A percentile compares a stretch with the other conserved stretches of the same genome.
These are phyloP conservation scores for Immersiporthe knoxdaviesiana DNA, from an alignment of 2,329 filamentous ascomycete genomes.

Conservation along the genomic window DNA sequence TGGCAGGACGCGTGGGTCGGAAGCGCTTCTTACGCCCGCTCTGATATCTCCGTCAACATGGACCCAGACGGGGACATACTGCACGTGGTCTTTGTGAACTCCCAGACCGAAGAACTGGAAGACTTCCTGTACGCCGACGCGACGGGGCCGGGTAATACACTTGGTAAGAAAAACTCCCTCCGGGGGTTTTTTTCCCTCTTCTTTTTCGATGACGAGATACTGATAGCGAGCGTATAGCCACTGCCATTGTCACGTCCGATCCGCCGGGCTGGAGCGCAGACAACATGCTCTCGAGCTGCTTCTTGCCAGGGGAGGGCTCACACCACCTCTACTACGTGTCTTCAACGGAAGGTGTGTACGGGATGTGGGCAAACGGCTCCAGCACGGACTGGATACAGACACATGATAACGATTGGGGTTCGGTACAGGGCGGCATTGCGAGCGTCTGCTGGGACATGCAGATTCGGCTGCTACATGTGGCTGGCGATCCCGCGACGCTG, in stretches of 20 bases:
- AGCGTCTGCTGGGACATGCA: constrained; percentile 11
- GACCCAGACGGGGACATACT: neutral
- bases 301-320: neutral
- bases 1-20: neutral
- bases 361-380: neutral
- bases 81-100: neutral
- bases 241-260: neutral
- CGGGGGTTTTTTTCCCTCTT: neutral
- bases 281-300: neutral
- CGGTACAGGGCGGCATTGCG: neutral
- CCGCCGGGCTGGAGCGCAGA: neutral
- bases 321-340: constrained; percentile 9
- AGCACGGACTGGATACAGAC: neutral
- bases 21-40: neutral
- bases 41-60: neutral
- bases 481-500: neutral
- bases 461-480: constrained; percentile 8
- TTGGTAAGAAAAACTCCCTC: neutral
- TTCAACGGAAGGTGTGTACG: neutral
- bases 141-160: neutral
- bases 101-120: neutral
- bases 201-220: neutral
- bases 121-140: neutral
- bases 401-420: neutral
- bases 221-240: neutral